A percentile compares a stretch with the other conserved stretches of the same genome.
phyloP scores from a whole-genome alignment of 2,329 filamentous ascomycete species.

The Tympanopsis confertula region DNA sequence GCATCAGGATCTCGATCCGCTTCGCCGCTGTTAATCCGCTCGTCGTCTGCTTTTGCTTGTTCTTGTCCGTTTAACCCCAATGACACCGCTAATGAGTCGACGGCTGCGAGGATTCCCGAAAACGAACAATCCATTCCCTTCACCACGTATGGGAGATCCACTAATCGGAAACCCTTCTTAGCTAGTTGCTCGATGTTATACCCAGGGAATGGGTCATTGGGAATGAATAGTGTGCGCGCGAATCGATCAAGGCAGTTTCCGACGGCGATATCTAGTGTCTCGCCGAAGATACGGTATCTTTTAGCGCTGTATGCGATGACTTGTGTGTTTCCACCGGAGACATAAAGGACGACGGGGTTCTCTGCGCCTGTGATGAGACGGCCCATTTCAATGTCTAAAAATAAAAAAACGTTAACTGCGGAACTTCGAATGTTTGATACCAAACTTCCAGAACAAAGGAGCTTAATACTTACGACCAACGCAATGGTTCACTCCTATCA shows the following conservation, averaged over 20 bases:
- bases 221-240: slow-evolving; percentile 78
- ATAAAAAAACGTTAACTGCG: background rate
- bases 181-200: slow-evolving; percentile 98
- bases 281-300: slow-evolving; percentile 93
- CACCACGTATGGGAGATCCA: slow-evolving; percentile 88
- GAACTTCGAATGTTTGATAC: too few relatives aligned
- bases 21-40: slow-evolving; percentile 30
- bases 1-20: too few relatives aligned
- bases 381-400: slow-evolving; percentile 89
- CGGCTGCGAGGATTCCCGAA: slow-evolving; percentile 75
- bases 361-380: slow-evolving; percentile 78
- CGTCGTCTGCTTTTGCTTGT: slow-evolving; percentile 31
- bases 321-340: slow-evolving; percentile 91
- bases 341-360: slow-evolving; percentile 92
- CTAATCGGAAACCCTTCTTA: slow-evolving; percentile 30
- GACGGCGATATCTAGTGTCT: slow-evolving; percentile 93
- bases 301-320: slow-evolving; percentile 93
- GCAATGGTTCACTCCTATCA: slow-evolving; percentile 95
- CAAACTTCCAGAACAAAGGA: too few relatives aligned
- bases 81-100: slow-evolving; percentile 67
- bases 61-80: slow-evolving; percentile 31
- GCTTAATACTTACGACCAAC: slow-evolving; percentile 52
- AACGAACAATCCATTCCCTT: slow-evolving; percentile 99
- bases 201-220: slow-evolving; percentile 90
- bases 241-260: slow-evolving; percentile 96